These are phyloP conservation scores for Solanum etuberosum DNA, from an alignment of 257 asterid genomes.

Conservation along the genomic window DNA sequence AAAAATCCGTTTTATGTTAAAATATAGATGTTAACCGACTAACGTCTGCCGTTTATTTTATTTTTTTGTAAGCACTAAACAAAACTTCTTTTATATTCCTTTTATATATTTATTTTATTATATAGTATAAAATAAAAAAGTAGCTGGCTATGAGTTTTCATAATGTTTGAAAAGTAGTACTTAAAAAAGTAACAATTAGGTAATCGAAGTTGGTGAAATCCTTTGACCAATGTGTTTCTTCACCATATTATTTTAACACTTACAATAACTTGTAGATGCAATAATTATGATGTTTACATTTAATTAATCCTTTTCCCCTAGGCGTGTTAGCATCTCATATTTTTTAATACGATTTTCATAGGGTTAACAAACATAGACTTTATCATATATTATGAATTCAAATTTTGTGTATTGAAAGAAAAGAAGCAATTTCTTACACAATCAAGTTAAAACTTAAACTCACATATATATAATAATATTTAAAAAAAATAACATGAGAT, in stretches of 20 bases:
- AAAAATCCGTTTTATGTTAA: too few species aligned
- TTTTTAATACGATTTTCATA: background rate
- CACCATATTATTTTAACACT: background rate
- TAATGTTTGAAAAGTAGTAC: background rate
- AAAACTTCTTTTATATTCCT: too few species aligned
- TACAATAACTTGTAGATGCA: background rate
- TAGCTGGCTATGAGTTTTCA: background rate
- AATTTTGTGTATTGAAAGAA: background rate
- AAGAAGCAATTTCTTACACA: background rate
- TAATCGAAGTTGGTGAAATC: background rate
- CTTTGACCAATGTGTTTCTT: background rate
- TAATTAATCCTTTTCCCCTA: background rate
- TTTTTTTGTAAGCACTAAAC: too few species aligned
- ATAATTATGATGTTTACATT: background rate
- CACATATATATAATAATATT: too few species aligned
- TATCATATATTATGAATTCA: background rate
- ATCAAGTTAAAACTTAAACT: background rate
- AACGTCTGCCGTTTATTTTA: too few species aligned
- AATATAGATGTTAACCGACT: too few species aligned
- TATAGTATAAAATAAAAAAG: background rate
- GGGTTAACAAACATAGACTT: background rate
- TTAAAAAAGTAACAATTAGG: background rate
- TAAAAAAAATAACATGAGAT: too few species aligned
- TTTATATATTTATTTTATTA: too few species aligned
- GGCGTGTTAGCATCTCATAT: background rate